Evolutionary conservation across 2,329 filamentous ascomycete genomes (phyloP).

Genomic region (Botrytis cinerea): DNA sequence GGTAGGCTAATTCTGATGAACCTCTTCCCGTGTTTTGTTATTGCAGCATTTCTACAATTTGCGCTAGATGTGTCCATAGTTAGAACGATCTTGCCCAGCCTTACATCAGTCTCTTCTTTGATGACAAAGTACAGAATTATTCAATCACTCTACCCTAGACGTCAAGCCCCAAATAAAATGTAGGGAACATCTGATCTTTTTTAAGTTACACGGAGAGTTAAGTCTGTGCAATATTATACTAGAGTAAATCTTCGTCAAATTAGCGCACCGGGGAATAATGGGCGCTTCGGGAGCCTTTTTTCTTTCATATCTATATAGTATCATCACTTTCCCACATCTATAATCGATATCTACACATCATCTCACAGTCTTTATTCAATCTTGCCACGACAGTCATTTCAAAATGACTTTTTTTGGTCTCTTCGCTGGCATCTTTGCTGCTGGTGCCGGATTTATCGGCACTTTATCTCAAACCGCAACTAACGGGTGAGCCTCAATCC

Average conservation of each 20-base stretch:
- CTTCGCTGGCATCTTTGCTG: background rate
- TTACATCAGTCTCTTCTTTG: background rate
- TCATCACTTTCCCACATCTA: background rate
- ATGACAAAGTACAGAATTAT: background rate
- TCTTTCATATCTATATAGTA: constrained; percentile 5
- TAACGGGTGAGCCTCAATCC: constrained; percentile 3
- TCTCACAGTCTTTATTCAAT: background rate
- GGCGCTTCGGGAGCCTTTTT: background rate
- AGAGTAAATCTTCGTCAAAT: background rate
- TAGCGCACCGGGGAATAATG: background rate
- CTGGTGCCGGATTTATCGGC: background rate
- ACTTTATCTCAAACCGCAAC: background rate
- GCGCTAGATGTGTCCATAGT: background rate
- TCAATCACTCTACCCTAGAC: background rate
- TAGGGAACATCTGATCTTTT: background rate
- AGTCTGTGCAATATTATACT: constrained; percentile 10
- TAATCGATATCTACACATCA: background rate
- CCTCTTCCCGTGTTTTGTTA: background rate
- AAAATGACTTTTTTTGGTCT: background rate
- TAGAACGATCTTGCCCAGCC: background rate
- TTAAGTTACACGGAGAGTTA: background rate
- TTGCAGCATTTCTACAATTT: background rate
- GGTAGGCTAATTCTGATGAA: background rate
- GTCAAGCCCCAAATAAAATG: background rate
- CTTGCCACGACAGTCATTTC: background rate